Conservation (phyloP, 1,284 basidiomycete genomes). For the Amylostereum areolatum region DNA sequence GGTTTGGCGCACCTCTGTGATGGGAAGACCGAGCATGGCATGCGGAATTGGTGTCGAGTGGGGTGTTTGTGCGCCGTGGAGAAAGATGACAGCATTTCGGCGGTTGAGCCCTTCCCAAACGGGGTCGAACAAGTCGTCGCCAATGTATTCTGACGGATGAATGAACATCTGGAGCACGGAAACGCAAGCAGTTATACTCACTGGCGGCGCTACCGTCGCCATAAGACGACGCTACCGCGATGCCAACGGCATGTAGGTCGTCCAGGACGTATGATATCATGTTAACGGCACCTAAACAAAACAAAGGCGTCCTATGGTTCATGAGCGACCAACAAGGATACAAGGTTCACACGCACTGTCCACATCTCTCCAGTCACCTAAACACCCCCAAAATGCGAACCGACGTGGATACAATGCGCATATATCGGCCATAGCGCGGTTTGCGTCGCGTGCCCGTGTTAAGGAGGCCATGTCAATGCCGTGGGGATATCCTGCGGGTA, state of each 20-base stretch:
- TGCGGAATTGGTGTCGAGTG: slow-evolving; percentile 60
- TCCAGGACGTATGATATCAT: slow-evolving; percentile 59
- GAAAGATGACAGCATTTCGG: slow-evolving; percentile 53
- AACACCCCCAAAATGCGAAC: slow-evolving; percentile 62
- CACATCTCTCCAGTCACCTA: slow-evolving; percentile 55
- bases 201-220: slow-evolving; percentile 32
- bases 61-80: slow-evolving; percentile 63
- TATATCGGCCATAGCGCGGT: slow-evolving; percentile 39
- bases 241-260: slow-evolving; percentile 50
- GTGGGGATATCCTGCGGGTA: slow-evolving; percentile 47
- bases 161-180: background rate
- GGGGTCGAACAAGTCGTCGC: slow-evolving; percentile 52
- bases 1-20: slow-evolving; percentile 46
- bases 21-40: slow-evolving; percentile 54
- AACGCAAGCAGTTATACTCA: slow-evolving; percentile 10
- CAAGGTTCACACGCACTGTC: slow-evolving; percentile 35
- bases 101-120: slow-evolving; percentile 62
- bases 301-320: background rate
- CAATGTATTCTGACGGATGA: slow-evolving; percentile 47
- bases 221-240: slow-evolving; percentile 59
- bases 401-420: slow-evolving; percentile 41
- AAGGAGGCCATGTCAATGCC: slow-evolving; percentile 30
- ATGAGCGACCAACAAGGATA: background rate
- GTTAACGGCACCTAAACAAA: slow-evolving; percentile 37
- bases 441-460: slow-evolving; percentile 37